Evolutionary conservation across 1,139 yeast genomes (phyloP).

Genomic region (Zygoascus hellenicus): DNA sequence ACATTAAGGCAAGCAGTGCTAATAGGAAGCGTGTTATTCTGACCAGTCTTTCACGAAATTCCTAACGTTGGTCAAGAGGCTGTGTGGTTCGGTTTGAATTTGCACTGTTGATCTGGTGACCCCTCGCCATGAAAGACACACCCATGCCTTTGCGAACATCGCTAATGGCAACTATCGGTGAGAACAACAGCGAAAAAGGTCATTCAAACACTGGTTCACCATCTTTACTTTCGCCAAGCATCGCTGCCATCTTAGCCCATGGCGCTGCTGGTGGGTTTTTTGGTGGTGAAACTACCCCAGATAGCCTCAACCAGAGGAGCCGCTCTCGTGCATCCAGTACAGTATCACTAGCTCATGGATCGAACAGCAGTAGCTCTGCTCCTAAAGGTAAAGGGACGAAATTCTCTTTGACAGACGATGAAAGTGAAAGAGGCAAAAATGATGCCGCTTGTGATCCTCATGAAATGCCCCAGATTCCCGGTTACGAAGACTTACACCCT

Average conservation of each 20-base stretch:
- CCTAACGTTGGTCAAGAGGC: too few species aligned
- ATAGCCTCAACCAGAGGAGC: neutral
- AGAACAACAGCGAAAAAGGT: neutral
- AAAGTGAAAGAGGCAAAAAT: neutral
- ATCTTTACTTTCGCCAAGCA: slow-evolving; percentile 3
- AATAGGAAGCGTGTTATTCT: too few species aligned
- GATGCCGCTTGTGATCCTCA: slow-evolving; percentile 1
- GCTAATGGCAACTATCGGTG: slow-evolving; percentile 1
- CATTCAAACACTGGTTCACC: slow-evolving; percentile 1
- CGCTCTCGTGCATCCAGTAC: slow-evolving; percentile 3
- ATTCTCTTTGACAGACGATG: neutral
- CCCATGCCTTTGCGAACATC: slow-evolving; percentile 2
- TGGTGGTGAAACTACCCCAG: neutral
- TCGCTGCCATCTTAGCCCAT: slow-evolving; percentile 1
- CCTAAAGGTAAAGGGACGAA: neutral
- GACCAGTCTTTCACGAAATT: too few species aligned
- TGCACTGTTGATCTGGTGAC: too few species aligned
- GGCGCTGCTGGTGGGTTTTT: neutral
- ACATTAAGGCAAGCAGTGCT: too few species aligned
- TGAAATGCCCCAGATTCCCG: slow-evolving; percentile 18
- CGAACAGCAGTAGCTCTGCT: neutral
- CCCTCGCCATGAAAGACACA: neutral
- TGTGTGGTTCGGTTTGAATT: too few species aligned
- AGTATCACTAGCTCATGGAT: neutral
- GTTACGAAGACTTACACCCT: slow-evolving; percentile 23